These are phyloP conservation scores for Closterium sp. DNA, from an alignment of 139 green algal species.

Conservation along the genomic window DNA sequence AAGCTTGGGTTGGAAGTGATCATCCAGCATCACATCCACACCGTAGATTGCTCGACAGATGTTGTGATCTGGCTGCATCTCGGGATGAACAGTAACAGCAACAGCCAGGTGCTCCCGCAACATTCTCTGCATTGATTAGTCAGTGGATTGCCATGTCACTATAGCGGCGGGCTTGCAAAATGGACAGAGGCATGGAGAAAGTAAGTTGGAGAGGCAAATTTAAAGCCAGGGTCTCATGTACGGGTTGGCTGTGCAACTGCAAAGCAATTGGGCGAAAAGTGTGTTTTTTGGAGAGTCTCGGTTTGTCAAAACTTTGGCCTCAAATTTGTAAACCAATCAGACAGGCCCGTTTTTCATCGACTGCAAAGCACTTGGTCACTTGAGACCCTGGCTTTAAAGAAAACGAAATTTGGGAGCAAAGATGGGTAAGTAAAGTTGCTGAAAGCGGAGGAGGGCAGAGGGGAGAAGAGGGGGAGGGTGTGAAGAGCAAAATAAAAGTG, in stretches of 20 bases:
- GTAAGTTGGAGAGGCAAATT: not conserved
- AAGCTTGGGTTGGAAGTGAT: conserved; percentile 47
- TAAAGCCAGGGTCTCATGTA: too few species aligned
- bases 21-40: conserved; percentile 45
- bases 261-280: too few species aligned
- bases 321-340: too few species aligned
- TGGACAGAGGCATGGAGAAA: not conserved
- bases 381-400: too few species aligned
- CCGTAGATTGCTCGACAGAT: conserved; percentile 46
- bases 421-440: too few species aligned
- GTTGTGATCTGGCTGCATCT: not conserved
- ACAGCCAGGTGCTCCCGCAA: not conserved
- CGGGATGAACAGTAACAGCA: not conserved
- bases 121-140: not conserved
- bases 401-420: too few species aligned
- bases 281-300: too few species aligned
- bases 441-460: not conserved
- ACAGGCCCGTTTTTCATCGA: too few species aligned
- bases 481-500: not conserved
- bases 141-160: not conserved
- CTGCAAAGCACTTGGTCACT: too few species aligned
- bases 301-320: too few species aligned
- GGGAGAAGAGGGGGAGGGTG: not conserved
- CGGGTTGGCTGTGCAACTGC: too few species aligned
- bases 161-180: not conserved